Base-by-base conservation (phyloP, 2,329 filamentous ascomycete genomes). In the Parascedosporium putredinis region DNA sequence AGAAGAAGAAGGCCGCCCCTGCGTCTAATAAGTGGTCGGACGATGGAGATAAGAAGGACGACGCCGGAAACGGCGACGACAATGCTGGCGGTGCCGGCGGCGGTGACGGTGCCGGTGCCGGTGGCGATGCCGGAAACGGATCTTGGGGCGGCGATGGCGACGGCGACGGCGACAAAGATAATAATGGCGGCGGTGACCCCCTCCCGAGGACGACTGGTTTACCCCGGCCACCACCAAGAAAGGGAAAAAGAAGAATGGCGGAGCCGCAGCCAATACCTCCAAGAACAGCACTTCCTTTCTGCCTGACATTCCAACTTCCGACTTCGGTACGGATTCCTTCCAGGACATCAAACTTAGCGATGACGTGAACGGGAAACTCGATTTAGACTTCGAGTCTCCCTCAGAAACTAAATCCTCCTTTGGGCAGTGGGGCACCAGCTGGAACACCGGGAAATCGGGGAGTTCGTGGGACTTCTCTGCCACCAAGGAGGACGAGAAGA, bases 261-360 rank as follows among this genome's bases (percentile, higher is more conserved):
- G n/a, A n/a, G 61, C 59, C 25, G 60, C 59, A 5, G 65, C 67
- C 18, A 60, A 64, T 8, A 56, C 58, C 22, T 59, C 68, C 10
- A 56, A 64, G 14, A 44, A 12, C 16, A 36, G 25, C 38, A 23
- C 16, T n/a, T 50, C 47, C 3, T 50, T 50, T 43, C 49, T 59
- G 36, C 57, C 59, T 36, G 52, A 54, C 18, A 50, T 56, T 33
- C 38, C 60, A 10, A 53, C 61, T 2, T 57, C 60, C 20, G 72
- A 71, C 45, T 66, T 73, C 40, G 74, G 76, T 50, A 66, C 73
- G n/a, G 64, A 65, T 47, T 55, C 62, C 5, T 86, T 87, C 56
- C 74, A 85, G 42, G 82, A 87, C 24, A 79, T 88, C 55, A 84
- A 79, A 57, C 64, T 88, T 23, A 62, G 62, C n/a, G 75, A 81